Percentiles rank a stretch among this genome's conserved stretches.
Evolutionary conservation across 306 rosid genomes (phyloP).

Genomic region (Gastrolobium villosum): DNA sequence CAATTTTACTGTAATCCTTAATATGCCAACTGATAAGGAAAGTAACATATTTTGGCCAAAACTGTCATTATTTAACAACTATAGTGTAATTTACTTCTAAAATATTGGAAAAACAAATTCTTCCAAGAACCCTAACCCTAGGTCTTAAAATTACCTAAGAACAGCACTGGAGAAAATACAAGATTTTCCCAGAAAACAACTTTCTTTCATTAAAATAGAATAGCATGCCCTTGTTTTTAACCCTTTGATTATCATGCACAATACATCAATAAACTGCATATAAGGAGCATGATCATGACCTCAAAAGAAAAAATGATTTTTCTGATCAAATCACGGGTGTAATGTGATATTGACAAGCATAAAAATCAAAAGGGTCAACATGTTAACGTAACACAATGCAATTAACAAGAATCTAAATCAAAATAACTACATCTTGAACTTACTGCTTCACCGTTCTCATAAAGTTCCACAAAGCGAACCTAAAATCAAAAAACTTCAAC

Average conservation of each 20-base stretch:
- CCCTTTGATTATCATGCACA: not conserved
- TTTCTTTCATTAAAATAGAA: not conserved
- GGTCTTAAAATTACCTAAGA: not conserved
- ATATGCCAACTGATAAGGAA: not conserved
- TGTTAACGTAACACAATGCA: not conserved
- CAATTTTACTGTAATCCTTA: not conserved
- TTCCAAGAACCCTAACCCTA: conserved; percentile 83
- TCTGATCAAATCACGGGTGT: not conserved
- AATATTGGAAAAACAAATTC: conserved; percentile 8
- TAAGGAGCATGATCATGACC: not conserved
- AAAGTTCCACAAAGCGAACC: conserved; percentile 21
- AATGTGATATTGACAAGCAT: conserved; percentile 2
- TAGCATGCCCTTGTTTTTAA: not conserved
- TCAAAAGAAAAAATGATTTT: not conserved
- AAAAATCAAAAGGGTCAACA: not conserved
- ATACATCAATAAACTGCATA: not conserved
- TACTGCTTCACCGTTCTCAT: conserved; percentile 4
- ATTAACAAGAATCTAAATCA: not conserved
- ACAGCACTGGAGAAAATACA: not conserved
- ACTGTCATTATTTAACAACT: not conserved
- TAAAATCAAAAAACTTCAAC: conserved; percentile 46
- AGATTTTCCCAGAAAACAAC: not conserved
- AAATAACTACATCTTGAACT: conserved; percentile 29
- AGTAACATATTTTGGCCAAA: not conserved
- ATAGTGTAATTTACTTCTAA: not conserved